Evolutionary conservation across 2,329 filamentous ascomycete genomes (phyloP).

Genomic region (Fusarium ambrosium): DNA sequence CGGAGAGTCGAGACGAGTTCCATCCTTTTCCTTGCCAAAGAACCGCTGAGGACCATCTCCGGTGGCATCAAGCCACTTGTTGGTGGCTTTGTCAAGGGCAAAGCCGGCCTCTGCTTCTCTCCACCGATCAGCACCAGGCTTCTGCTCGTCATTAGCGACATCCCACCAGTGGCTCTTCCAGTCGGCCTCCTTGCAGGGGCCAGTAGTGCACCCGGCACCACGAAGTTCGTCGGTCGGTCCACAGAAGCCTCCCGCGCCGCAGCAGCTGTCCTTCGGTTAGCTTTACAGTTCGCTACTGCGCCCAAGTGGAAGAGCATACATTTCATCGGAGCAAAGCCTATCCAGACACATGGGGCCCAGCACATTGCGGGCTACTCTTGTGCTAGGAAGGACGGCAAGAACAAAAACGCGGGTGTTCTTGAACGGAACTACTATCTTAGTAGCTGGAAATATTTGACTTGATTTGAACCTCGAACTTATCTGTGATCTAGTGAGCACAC

Average conservation of each 20-base stretch:
- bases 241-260: background rate
- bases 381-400: background rate
- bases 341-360: background rate
- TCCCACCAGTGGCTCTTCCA: constrained; percentile 3
- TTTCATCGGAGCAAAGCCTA: constrained; percentile 2
- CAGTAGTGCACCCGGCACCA: constrained; percentile 7
- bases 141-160: constrained; percentile 3
- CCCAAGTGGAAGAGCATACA: background rate
- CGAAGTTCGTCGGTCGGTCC: background rate
- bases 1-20: background rate
- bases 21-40: background rate
- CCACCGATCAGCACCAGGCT: background rate
- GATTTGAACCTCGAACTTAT: background rate
- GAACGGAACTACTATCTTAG: background rate
- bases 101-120: background rate
- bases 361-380: background rate
- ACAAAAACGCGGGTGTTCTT: background rate
- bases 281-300: background rate
- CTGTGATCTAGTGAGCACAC: background rate
- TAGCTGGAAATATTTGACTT: background rate
- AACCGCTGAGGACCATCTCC: background rate
- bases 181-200: constrained; percentile 2
- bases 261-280: background rate
- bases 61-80: background rate
- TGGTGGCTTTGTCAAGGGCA: constrained; percentile 3